Percentiles rank a stretch among this genome's conserved stretches.
Conservation (phyloP, 768 basidiomycete genomes). For the Dentipellis sp. region DNA sequence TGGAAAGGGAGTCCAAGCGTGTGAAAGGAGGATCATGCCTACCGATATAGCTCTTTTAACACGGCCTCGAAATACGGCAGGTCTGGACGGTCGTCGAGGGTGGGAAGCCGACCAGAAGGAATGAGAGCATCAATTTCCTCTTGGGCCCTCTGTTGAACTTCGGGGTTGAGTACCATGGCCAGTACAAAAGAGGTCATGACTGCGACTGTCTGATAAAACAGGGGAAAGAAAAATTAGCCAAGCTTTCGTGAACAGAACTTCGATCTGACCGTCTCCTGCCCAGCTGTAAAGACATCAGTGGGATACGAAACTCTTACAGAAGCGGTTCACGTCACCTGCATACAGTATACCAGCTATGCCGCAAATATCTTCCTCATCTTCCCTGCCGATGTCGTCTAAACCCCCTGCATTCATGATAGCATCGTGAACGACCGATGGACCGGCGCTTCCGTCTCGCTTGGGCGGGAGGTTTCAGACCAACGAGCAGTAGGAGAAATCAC, state of each 20-base stretch:
- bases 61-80: conserved; percentile 55
- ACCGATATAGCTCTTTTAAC: conserved; percentile 45
- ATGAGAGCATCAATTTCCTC: conserved; percentile 58
- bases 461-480: too few species aligned
- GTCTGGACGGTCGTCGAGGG: conserved; percentile 41
- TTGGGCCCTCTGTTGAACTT: conserved; percentile 33
- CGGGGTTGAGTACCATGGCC: conserved; percentile 12
- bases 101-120: conserved; percentile 47
- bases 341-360: neutral
- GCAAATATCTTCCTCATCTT: neutral
- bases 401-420: neutral
- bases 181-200: neutral
- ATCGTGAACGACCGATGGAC: neutral
- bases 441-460: neutral
- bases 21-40: conserved; percentile 18
- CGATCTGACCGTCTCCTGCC: neutral
- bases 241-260: too few species aligned
- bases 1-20: neutral
- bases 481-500: neutral
- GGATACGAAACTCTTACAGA: neutral
- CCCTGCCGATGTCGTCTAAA: neutral
- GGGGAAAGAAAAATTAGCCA: neutral
- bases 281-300: neutral
- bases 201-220: neutral
- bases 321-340: neutral